A percentile compares a stretch with the other conserved stretches of the same genome.
phyloP scores from a whole-genome alignment of 2,329 filamentous ascomycete species.

The Pseudocercospora crystallina region DNA sequence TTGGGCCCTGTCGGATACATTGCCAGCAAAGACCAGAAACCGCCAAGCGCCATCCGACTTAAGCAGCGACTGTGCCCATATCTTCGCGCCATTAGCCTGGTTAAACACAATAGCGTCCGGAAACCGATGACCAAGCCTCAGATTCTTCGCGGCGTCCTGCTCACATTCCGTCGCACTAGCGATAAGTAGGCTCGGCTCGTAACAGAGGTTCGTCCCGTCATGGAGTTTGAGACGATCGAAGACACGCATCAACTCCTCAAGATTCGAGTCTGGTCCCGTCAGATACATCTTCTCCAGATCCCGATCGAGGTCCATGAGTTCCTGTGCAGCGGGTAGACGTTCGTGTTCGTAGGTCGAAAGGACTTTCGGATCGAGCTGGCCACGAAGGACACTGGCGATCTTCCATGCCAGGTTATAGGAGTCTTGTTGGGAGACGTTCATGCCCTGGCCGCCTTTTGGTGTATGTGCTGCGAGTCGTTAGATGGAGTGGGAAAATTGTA shows the following conservation, averaged over 20 bases:
- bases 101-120: constrained; percentile 13
- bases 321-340: constrained; percentile 19
- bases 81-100: constrained; percentile 10
- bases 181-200: constrained; percentile 1
- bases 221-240: constrained; percentile 3
- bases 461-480: constrained; percentile 21
- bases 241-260: neutral
- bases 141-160: neutral
- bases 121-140: constrained; percentile 7
- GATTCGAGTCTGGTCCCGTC: constrained; percentile 3
- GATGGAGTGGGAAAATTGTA: neutral
- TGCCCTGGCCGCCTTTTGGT: constrained; percentile 40
- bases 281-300: constrained; percentile 20
- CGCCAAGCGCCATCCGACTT: constrained; percentile 20
- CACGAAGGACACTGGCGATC: constrained; percentile 17
- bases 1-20: constrained; percentile 2
- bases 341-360: constrained; percentile 26
- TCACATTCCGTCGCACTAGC: neutral
- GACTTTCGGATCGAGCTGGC: constrained; percentile 12
- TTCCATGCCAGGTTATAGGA: constrained; percentile 29
- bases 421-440: constrained; percentile 40
- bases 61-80: constrained; percentile 14
- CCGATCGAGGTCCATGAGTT: constrained; percentile 25
- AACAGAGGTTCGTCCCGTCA: neutral
- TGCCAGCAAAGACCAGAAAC: constrained; percentile 21